These are phyloP conservation scores for Babjeviella inositovora DNA, from an alignment of 805 yeast species.

Conservation along the genomic window DNA sequence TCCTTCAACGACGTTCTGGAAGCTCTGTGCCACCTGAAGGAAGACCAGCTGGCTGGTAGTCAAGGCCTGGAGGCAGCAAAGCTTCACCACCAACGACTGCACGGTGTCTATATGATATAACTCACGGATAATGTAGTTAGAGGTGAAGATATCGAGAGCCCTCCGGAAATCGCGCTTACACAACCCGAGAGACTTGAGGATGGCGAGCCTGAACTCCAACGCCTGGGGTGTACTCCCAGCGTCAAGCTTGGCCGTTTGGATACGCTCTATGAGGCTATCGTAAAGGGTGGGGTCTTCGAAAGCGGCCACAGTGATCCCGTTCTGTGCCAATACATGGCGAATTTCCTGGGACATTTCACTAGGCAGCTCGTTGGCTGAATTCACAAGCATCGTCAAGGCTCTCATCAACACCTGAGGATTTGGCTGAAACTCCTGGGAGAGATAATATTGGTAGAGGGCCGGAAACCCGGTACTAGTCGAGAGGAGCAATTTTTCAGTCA, in stretches of 20 bases:
- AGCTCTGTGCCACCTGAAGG: conserved; percentile 20
- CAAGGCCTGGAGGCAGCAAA: conserved; percentile 21
- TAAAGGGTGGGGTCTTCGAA: conserved; percentile 1
- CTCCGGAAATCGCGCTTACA: conserved; percentile 10
- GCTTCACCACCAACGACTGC: conserved; percentile 20
- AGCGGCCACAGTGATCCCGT: conserved; percentile 4
- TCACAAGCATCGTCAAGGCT: conserved; percentile 1
- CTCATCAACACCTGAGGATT: too few species aligned
- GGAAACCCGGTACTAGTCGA: too few species aligned
- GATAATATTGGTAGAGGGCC: too few species aligned
- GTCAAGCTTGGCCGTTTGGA: conserved; percentile 8
- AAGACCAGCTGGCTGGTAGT: conserved; percentile 10
- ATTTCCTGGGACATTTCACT: too few species aligned
- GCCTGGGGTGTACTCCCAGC: conserved; percentile 10
- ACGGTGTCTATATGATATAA: conserved; percentile 20
- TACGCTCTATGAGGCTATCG: conserved; percentile 3
- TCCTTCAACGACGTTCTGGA: conserved; percentile 8
- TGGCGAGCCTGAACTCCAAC: conserved; percentile 12
- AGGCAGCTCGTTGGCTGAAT: conserved; percentile 1
- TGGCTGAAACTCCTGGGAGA: too few species aligned
- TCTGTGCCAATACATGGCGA: conserved; percentile 4
- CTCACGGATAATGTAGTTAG: conserved; percentile 18
- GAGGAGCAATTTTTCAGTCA: too few species aligned
- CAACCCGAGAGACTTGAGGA: conserved; percentile 16
- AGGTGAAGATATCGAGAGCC: conserved; percentile 19